A percentile compares a stretch with the other conserved stretches of the same genome.
Evolutionary conservation across 331 rosid genomes (phyloP).

Genomic region (Ulmus americana): DNA sequence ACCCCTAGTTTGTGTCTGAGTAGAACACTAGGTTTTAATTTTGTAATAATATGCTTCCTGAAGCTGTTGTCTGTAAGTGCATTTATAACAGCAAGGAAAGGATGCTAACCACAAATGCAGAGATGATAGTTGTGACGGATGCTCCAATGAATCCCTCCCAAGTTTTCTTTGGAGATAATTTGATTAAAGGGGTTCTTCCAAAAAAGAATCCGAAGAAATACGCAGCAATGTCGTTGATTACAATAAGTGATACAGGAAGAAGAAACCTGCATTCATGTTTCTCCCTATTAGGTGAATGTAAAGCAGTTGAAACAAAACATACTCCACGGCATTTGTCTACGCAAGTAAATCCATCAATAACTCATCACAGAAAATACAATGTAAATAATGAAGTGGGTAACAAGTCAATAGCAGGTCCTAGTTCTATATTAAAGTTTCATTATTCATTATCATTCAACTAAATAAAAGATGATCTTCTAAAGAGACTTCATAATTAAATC

Average conservation of each 20-base stretch:
- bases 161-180: conserved; percentile 96
- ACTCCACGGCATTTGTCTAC: neutral
- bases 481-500: neutral
- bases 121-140: conserved; percentile 75
- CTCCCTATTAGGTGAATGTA: conserved; percentile 3
- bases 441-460: neutral
- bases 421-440: neutral
- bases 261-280: conserved; percentile 73
- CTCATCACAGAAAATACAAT: neutral
- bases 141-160: conserved; percentile 99
- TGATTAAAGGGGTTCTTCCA: conserved; percentile 93
- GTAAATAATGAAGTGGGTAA: neutral
- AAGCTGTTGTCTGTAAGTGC: neutral
- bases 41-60: neutral
- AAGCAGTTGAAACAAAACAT: neutral
- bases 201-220: conserved; percentile 89
- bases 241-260: conserved; percentile 95
- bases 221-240: conserved; percentile 93
- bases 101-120: conserved; percentile 78
- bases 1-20: neutral
- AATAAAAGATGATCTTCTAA: neutral
- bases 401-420: conserved; percentile 3
- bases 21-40: neutral
- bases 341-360: neutral
- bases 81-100: neutral